Evolutionary conservation across 208 protist species (phyloP).

Genomic region (Naegleria fowleri): DNA sequence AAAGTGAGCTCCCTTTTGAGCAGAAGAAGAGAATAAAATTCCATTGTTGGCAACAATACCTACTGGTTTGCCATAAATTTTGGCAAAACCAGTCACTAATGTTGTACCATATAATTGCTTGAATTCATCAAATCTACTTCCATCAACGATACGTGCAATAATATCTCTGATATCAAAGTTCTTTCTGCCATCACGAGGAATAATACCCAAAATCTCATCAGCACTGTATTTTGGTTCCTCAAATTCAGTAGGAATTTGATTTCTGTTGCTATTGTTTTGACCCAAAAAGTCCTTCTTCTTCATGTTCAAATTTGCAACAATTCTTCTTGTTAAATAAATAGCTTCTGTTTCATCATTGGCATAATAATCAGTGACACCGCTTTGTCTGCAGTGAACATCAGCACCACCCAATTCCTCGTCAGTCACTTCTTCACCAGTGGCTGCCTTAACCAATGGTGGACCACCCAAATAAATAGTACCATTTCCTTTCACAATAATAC

Average conservation of each 20-base stretch:
- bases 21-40: constrained; percentile 83
- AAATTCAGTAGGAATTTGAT: neutral
- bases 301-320: constrained; percentile 77
- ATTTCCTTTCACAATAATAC: constrained; percentile 79
- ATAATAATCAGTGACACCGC: constrained; percentile 84
- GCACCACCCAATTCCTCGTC: constrained; percentile 88
- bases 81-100: constrained; percentile 82
- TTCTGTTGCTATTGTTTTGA: constrained; percentile 33
- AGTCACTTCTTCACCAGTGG: constrained; percentile 82
- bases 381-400: constrained; percentile 76
- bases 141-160: constrained; percentile 86
- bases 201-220: constrained; percentile 74
- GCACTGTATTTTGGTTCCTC: constrained; percentile 63
- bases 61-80: constrained; percentile 81
- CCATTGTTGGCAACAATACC: constrained; percentile 95
- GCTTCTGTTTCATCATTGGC: constrained; percentile 80
- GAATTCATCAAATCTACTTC: constrained; percentile 86
- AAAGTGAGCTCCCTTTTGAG: constrained; percentile 85
- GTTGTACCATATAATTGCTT: constrained; percentile 82
- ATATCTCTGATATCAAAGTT: constrained; percentile 73
- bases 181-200: constrained; percentile 75
- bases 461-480: constrained; percentile 92
- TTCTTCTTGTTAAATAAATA: constrained; percentile 67
- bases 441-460: constrained; percentile 82
- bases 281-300: constrained; percentile 35